Evolutionary conservation across 805 yeast genomes (phyloP), one percentile per base, ranked within the genome.

Genomic region (Kazachstania africana): DNA sequence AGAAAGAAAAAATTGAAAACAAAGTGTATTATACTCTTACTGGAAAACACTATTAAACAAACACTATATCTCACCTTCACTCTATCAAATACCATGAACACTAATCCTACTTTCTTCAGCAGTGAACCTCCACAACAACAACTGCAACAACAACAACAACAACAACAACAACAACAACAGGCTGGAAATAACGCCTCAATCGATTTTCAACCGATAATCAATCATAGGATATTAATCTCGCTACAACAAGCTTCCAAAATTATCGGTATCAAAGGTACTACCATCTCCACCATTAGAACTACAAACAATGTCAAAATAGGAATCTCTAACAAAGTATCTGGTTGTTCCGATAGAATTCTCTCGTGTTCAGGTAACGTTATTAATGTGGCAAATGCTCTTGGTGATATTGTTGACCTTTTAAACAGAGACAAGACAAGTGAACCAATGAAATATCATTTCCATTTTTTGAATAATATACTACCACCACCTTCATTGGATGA

Each of bases 171-270:
- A n/a, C n/a, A n/a, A n/a, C n/a, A n/a, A n/a, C n/a, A n/a, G n/a
- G n/a, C n/a, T n/a, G n/a, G n/a, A n/a, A n/a, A n/a, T n/a, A n/a
- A n/a, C n/a, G n/a, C n/a, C n/a, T n/a, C n/a, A n/a, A n/a, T n/a
- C n/a, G n/a, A n/a, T n/a, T n/a, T n/a, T n/a, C n/a, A n/a, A n/a
- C 25, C 25, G 6, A 23, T 13, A 8, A 23, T 23, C 9, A 23
- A 23, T n/a, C 25, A 23, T n/a, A 51, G 65, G 39, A 69, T 83
- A 1, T 65, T 85, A 18, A 79, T 85, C 13, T 75, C 91, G 2
- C 71, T 85, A 34, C 79, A 78, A 49, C 95, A 85, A 55, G 87
- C 94, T 9, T 95, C 95, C 12, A 80, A 84, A 38, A 72, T 85
- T 39, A 85, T 85, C 44, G 95, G 95, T 33, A 79, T 79, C 42